Conservation (phyloP, 345 rosid species). For the Melastoma malabathricum region DNA sequence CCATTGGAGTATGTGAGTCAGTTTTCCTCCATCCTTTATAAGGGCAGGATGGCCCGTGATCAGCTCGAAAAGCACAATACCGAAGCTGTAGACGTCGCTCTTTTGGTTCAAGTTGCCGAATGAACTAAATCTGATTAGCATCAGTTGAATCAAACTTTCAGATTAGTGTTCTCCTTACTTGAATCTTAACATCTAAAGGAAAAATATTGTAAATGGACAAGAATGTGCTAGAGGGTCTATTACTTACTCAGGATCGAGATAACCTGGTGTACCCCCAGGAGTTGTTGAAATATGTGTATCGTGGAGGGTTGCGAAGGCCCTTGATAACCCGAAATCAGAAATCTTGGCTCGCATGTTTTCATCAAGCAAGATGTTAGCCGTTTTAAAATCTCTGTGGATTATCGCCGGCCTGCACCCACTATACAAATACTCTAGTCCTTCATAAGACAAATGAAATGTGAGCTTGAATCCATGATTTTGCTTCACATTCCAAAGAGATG, state of each 20-base stretch:
- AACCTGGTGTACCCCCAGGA: slow-evolving; percentile 36
- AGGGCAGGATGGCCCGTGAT: slow-evolving; percentile 32
- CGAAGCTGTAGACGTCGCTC: slow-evolving; percentile 54
- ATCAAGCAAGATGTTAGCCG: slow-evolving; percentile 33
- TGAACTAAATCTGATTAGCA: slow-evolving; percentile 11
- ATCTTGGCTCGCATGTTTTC: slow-evolving; percentile 35
- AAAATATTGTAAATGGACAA: not conserved
- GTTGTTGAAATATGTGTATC: slow-evolving; percentile 22
- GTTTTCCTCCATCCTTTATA: not conserved
- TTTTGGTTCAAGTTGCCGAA: slow-evolving; percentile 28
- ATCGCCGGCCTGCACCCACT: slow-evolving; percentile 18
- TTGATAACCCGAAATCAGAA: slow-evolving; percentile 39
- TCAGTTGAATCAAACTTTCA: too few species aligned
- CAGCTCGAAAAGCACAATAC: slow-evolving; percentile 39
- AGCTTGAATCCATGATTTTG: too few species aligned
- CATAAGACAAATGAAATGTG: not conserved
- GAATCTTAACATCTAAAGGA: too few species aligned
- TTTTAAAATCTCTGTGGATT: slow-evolving; percentile 32
- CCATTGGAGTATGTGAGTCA: slow-evolving; percentile 1
- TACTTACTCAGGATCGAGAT: slow-evolving; percentile 38
- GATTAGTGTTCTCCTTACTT: too few species aligned
- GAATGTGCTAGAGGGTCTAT: too few species aligned
- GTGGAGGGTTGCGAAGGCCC: slow-evolving; percentile 19
- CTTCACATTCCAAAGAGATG: too few species aligned
- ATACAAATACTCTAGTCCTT: slow-evolving; percentile 23